These are phyloP conservation scores for Medicago lupulina DNA, from an alignment of 306 rosid species.

Conservation along the genomic window DNA sequence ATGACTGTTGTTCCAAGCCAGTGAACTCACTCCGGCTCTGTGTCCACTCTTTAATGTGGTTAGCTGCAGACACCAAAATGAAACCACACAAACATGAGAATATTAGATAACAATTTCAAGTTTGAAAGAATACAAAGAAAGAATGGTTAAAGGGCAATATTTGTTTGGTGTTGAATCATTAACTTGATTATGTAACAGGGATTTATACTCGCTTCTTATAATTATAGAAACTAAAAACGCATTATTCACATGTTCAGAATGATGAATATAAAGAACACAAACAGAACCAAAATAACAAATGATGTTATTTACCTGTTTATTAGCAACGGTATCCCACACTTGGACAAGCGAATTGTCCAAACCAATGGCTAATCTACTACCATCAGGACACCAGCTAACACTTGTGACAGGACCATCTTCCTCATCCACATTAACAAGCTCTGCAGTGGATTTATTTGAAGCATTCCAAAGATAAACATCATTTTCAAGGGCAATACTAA, in stretches of 20 bases:
- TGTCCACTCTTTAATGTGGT: too few relatives aligned
- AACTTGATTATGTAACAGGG: too few relatives aligned
- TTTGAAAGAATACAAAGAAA: background rate
- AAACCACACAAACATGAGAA: too few relatives aligned
- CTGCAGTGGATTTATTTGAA: conserved; percentile 55
- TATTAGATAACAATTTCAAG: background rate
- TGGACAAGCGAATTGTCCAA: conserved; percentile 71
- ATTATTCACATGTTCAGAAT: too few relatives aligned
- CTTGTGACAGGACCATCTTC: conserved; percentile 77
- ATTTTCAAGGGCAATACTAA: conserved; percentile 63
- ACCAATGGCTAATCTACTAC: conserved; percentile 68
- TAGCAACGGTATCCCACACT: conserved; percentile 67
- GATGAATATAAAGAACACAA: background rate
- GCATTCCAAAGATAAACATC: conserved; percentile 72
- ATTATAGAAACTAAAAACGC: too few relatives aligned
- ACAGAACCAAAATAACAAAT: too few relatives aligned
- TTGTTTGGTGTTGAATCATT: too few relatives aligned
- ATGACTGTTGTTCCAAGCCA: too few relatives aligned
- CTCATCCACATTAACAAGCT: conserved; percentile 48
- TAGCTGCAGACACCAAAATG: too few relatives aligned
- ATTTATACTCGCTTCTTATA: too few relatives aligned
- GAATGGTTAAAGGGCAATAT: too few relatives aligned
- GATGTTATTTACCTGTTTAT: conserved; percentile 58
- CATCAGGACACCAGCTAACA: conserved; percentile 78
- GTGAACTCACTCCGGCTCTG: too few relatives aligned